A percentile compares a stretch with the other conserved stretches of the same genome.
Conservation (phyloP, 805 yeast genomes). For the Candida methanosorbosa region DNA sequence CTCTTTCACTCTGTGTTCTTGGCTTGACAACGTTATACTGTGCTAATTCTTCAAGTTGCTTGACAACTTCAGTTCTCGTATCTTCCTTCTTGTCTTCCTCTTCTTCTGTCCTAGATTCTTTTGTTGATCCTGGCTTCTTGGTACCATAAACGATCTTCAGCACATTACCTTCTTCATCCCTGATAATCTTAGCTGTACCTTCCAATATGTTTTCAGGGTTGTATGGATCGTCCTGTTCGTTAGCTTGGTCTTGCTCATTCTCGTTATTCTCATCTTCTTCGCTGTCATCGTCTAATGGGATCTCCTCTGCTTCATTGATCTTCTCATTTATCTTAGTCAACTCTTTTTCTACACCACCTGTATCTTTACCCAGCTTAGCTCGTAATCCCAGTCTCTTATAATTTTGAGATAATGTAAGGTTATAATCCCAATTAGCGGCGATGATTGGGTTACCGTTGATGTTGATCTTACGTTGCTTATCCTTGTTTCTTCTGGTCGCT, state of each 20-base stretch:
- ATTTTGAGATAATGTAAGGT: conserved; percentile 75
- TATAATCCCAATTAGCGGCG: conserved; percentile 85
- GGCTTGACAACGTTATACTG: conserved; percentile 32
- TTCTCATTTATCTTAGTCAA: conserved; percentile 31
- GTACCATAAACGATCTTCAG: conserved; percentile 63
- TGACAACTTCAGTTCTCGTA: conserved; percentile 48
- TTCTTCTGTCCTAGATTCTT: conserved; percentile 18
- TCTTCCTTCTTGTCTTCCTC: conserved; percentile 9
- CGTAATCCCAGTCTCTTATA: conserved; percentile 75
- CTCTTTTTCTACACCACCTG: conserved; percentile 76
- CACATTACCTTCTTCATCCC: conserved; percentile 64
- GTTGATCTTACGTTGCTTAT: conserved; percentile 57
- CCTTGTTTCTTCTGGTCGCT: conserved; percentile 62
- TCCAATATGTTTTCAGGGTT: conserved; percentile 58
- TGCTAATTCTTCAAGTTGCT: conserved; percentile 59
- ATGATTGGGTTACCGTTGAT: conserved; percentile 72
- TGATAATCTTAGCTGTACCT: conserved; percentile 70
- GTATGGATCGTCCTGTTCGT: conserved; percentile 29
- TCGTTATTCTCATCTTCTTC: conserved; percentile 19
- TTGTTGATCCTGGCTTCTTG: conserved; percentile 23
- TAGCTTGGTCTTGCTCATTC: conserved; percentile 27
- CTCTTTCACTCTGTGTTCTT: conserved; percentile 61
- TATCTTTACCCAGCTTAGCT: conserved; percentile 51
- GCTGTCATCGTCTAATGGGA: conserved; percentile 16
- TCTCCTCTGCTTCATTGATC: conserved; percentile 11